Evolutionary conservation across 768 basidiomycete genomes (phyloP).

Genomic region (Agaricus sinodeliciosus): DNA sequence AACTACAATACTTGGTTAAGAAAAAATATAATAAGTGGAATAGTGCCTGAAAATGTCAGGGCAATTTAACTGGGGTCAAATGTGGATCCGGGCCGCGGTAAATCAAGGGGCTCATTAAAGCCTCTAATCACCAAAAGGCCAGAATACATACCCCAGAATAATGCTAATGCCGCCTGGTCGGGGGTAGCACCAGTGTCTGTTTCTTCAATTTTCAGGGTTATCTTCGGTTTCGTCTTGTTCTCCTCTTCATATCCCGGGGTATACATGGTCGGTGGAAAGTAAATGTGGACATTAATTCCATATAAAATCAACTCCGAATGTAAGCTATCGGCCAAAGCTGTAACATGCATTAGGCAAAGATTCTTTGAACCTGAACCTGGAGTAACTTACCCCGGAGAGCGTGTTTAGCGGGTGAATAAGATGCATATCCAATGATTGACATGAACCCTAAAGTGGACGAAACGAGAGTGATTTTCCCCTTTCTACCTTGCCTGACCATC

Average conservation of each 20-base stretch:
- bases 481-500: slow-evolving; percentile 50
- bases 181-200: slow-evolving; percentile 58
- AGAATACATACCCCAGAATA: slow-evolving; percentile 50
- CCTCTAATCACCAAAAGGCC: not conserved
- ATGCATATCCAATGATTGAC: slow-evolving; percentile 69
- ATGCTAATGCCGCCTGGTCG: slow-evolving; percentile 50
- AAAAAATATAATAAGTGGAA: not conserved
- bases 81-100: not conserved
- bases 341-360: not conserved
- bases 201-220: slow-evolving; percentile 70
- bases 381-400: slow-evolving; percentile 64
- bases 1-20: not conserved
- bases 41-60: not conserved
- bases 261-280: slow-evolving; percentile 77
- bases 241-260: slow-evolving; percentile 74
- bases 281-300: slow-evolving; percentile 71
- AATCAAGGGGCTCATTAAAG: not conserved
- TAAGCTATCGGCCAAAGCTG: slow-evolving; percentile 80
- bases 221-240: slow-evolving; percentile 67
- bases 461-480: slow-evolving; percentile 67
- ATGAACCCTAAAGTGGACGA: slow-evolving; percentile 72
- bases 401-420: slow-evolving; percentile 81
- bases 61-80: not conserved
- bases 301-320: slow-evolving; percentile 77
- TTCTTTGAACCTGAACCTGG: not conserved